Evolutionary conservation across 2,329 filamentous ascomycete genomes (phyloP).

Genomic region (Aspergillus ustus): DNA sequence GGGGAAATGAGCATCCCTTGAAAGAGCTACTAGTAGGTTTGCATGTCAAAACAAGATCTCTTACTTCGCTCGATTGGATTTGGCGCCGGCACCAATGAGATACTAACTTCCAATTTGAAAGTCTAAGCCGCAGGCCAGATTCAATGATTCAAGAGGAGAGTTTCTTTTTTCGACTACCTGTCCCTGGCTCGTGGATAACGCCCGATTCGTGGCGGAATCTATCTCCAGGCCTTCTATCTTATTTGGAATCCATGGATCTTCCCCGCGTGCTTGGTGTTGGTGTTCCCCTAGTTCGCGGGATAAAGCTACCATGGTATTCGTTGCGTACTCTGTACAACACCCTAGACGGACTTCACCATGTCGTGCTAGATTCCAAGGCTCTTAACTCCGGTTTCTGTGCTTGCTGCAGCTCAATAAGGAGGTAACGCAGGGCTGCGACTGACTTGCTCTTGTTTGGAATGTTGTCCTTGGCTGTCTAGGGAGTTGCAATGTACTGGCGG

Average conservation of each 20-base stretch:
- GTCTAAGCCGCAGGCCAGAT: too few species aligned
- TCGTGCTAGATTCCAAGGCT: slow-evolving; percentile 3
- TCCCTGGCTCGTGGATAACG: neutral
- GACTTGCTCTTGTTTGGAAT: slow-evolving; percentile 1
- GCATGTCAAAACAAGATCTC: neutral
- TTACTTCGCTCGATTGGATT: neutral
- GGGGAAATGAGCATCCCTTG: neutral
- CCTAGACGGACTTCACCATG: slow-evolving; percentile 2
- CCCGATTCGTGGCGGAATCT: slow-evolving; percentile 4
- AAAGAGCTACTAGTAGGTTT: neutral
- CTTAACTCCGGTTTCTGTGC: slow-evolving; percentile 7
- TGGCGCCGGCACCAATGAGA: neutral
- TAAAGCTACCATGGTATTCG: neutral
- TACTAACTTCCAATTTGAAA: neutral
- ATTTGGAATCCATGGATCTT: slow-evolving; percentile 3
- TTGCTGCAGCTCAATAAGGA: slow-evolving; percentile 3
- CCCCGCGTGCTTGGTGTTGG: slow-evolving; percentile 5
- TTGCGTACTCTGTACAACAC: slow-evolving; percentile 11
- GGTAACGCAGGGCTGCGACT: slow-evolving; percentile 7
- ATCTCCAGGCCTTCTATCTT: neutral
- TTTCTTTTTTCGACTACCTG: slow-evolving; percentile 1
- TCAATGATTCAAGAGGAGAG: neutral
- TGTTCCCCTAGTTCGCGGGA: slow-evolving; percentile 3
- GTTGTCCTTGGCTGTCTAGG: neutral
- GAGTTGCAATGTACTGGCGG: neutral